These are phyloP conservation scores for Penicillium odoratum DNA, from an alignment of 495 filamentous ascomycete genomes.

Conservation along the genomic window DNA sequence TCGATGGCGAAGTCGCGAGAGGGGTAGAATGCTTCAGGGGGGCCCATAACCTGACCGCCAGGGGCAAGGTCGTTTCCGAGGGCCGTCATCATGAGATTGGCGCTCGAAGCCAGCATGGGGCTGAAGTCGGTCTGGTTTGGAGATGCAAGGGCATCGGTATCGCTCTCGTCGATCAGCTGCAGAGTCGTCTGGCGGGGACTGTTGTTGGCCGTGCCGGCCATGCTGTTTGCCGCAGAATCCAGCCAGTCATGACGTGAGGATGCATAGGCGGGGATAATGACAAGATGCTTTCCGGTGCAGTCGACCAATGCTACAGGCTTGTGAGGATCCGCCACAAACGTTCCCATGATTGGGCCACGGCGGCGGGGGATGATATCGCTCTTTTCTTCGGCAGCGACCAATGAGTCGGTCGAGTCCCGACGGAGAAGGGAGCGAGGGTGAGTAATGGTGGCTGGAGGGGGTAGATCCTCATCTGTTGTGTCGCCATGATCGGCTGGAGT, in stretches of 20 bases:
- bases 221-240: constrained; percentile 49
- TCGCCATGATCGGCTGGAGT: constrained; percentile 73
- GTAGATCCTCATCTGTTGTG: constrained; percentile 80
- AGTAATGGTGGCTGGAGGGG: constrained; percentile 54
- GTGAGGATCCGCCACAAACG: constrained; percentile 55
- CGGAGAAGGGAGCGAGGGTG: constrained; percentile 58
- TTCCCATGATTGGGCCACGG: constrained; percentile 57
- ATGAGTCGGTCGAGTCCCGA: constrained; percentile 51
- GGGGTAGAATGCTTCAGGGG: constrained; percentile 77
- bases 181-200: constrained; percentile 51
- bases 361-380: constrained; percentile 49
- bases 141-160: constrained; percentile 50
- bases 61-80: constrained; percentile 57
- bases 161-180: constrained; percentile 52
- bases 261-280: constrained; percentile 60
- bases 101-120: constrained; percentile 66
- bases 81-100: constrained; percentile 75
- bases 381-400: constrained; percentile 52
- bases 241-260: constrained; percentile 52
- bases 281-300: constrained; percentile 66
- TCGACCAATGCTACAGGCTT: constrained; percentile 76
- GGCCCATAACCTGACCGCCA: constrained; percentile 66
- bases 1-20: constrained; percentile 59
- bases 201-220: constrained; percentile 52
- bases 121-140: constrained; percentile 49